Conservation (phyloP, 1,284 basidiomycete species). For the Laetiporus sulphureus region DNA sequence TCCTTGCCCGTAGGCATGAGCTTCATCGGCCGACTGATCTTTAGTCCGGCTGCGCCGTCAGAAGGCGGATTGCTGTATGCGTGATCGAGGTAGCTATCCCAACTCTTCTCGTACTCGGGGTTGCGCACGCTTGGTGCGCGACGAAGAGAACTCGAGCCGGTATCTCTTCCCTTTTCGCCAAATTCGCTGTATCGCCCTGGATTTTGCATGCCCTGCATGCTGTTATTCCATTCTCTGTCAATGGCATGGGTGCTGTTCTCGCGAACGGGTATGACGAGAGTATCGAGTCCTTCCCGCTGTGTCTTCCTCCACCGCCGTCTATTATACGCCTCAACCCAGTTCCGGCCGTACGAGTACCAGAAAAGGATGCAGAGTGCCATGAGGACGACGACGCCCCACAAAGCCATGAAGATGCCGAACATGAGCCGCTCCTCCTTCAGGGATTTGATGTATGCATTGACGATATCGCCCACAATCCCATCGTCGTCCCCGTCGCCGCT, state of each 20-base stretch:
- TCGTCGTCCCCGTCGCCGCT: constrained; percentile 41
- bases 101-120: constrained; percentile 36
- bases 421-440: constrained; percentile 78
- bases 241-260: no score
- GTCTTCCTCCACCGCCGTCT: constrained; percentile 45
- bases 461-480: constrained; percentile 70
- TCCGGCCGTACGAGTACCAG: constrained; percentile 58
- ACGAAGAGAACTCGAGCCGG: constrained; percentile 32
- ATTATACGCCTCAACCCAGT: constrained; percentile 38
- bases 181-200: neutral
- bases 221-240: no score
- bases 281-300: constrained; percentile 41
- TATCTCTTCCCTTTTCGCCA: constrained; percentile 8
- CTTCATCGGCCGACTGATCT: constrained; percentile 31
- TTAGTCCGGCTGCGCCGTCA: constrained; percentile 12
- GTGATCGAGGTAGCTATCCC: constrained; percentile 43
- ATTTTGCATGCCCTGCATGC: constrained; percentile 1
- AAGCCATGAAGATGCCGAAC: constrained; percentile 74
- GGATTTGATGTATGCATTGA: constrained; percentile 65
- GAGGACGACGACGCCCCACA: constrained; percentile 75
- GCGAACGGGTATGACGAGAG: constrained; percentile 37
- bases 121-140: constrained; percentile 20
- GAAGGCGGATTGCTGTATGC: constrained; percentile 18
- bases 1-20: constrained; percentile 39
- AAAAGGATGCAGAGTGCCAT: constrained; percentile 61